Evolutionary conservation across 116 monocot genomes (phyloP).

Genomic region (Posidonia oceanica): DNA sequence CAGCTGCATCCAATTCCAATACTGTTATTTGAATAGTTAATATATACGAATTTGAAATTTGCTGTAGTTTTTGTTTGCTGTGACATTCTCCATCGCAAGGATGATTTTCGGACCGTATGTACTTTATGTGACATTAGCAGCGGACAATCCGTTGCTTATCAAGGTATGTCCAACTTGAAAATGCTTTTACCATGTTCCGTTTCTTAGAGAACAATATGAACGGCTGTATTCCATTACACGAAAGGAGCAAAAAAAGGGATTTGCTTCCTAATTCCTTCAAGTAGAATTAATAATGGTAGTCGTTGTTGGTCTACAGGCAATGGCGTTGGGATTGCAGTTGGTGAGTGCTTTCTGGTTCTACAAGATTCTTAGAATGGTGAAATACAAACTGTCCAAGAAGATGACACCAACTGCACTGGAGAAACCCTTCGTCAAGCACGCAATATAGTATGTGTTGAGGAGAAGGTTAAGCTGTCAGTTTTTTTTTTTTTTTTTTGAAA

Average conservation of each 20-base stretch:
- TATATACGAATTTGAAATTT: background rate
- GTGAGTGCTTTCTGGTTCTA: conserved; percentile 89
- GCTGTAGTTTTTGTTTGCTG: conserved; percentile 58
- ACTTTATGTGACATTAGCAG: conserved; percentile 38
- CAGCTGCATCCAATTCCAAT: background rate
- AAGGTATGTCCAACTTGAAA: conserved; percentile 30
- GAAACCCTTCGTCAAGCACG: background rate
- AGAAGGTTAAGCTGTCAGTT: no score
- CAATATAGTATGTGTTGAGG: no score
- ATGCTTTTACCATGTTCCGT: no score
- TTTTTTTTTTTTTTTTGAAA: no score
- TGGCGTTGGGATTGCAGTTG: conserved; percentile 63
- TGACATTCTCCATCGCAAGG: conserved; percentile 63
- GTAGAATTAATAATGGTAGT: conserved; percentile 4
- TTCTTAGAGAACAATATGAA: no score
- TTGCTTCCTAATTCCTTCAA: no score
- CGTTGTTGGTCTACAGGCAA: conserved; percentile 48
- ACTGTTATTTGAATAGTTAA: background rate
- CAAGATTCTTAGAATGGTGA: conserved; percentile 63
- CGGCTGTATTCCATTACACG: no score
- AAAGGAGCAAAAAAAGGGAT: no score
- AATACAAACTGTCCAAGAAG: conserved; percentile 47
- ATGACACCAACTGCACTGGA: background rate
- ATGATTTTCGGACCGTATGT: conserved; percentile 74
- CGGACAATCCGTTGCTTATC: conserved; percentile 61